Evolutionary conservation across 2,329 filamentous ascomycete species (phyloP).

Genomic region (Mollisiaceae sp.): DNA sequence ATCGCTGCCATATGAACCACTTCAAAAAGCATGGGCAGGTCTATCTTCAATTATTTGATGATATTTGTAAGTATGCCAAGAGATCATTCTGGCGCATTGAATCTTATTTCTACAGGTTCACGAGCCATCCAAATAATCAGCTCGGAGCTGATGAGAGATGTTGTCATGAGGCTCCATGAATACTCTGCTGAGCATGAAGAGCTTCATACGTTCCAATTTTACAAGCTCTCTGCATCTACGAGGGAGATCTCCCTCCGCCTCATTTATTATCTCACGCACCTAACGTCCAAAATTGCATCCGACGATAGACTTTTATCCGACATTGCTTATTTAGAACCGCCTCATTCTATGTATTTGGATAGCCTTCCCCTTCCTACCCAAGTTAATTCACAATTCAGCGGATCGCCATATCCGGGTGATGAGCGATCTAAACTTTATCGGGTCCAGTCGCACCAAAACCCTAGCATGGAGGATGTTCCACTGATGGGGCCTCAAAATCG

Average conservation of each 20-base stretch:
- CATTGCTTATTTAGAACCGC: background rate
- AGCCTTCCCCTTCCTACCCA: too few relatives aligned
- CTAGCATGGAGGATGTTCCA: too few relatives aligned
- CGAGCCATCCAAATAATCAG: conserved; percentile 8
- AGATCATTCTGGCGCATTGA: background rate
- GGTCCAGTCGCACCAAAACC: too few relatives aligned
- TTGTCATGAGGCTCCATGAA: conserved; percentile 24
- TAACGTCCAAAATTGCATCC: background rate
- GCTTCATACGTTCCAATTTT: conserved; percentile 13
- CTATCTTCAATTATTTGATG: conserved; percentile 8
- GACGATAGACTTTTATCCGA: background rate
- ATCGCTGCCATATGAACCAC: conserved; percentile 12
- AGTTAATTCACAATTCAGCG: too few relatives aligned
- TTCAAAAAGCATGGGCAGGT: conserved; percentile 12
- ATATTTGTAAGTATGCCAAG: conserved; percentile 10
- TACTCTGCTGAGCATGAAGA: conserved; percentile 26
- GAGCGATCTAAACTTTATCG: too few relatives aligned
- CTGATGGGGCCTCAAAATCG: too few relatives aligned
- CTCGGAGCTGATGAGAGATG: conserved; percentile 21
- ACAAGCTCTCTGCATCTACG: background rate
- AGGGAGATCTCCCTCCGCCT: background rate
- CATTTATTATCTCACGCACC: background rate
- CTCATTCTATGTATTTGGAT: background rate
- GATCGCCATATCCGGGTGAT: too few relatives aligned
- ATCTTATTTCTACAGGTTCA: conserved; percentile 17